These are phyloP conservation scores for Penicillium sp. DNA, from an alignment of 2,329 filamentous ascomycete genomes.

Conservation along the genomic window DNA sequence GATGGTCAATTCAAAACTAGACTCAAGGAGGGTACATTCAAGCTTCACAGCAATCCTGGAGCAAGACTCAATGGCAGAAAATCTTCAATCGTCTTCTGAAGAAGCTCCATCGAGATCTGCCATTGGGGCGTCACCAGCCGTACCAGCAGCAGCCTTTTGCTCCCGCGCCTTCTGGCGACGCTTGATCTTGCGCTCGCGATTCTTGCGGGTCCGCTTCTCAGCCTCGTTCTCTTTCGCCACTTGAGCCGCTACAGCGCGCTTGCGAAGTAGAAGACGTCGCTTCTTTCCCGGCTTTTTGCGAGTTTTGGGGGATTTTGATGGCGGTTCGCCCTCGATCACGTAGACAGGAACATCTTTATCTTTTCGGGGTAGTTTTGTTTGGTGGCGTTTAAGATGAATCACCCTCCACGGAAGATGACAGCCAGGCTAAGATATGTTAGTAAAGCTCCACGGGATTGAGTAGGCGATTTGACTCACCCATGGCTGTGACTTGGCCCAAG, in stretches of 20 bases:
- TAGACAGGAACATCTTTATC: constrained; percentile 25
- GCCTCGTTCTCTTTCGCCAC: constrained; percentile 36
- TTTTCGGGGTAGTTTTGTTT: constrained; percentile 30
- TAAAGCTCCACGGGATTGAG: neutral
- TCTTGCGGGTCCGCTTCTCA: constrained; percentile 42
- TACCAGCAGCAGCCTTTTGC: constrained; percentile 33
- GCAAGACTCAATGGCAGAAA: neutral
- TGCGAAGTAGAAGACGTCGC: constrained; percentile 42
- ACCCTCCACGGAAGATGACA: constrained; percentile 45
- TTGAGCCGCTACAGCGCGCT: constrained; percentile 30
- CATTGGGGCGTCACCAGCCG: constrained; percentile 16
- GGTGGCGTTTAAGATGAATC: constrained; percentile 36
- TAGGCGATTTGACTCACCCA: constrained; percentile 34
- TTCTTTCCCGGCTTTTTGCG: constrained; percentile 47
- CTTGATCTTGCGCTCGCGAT: constrained; percentile 41
- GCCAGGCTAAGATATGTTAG: constrained; percentile 33
- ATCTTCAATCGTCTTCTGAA: constrained; percentile 8
- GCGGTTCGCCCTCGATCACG: constrained; percentile 18
- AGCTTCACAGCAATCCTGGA: neutral
- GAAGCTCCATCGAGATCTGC: constrained; percentile 18
- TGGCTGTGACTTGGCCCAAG: constrained; percentile 27
- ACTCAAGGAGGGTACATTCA: neutral
- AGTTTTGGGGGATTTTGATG: constrained; percentile 29
- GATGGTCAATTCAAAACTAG: neutral
- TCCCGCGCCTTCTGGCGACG: constrained; percentile 40